phyloP scores from a whole-genome alignment of 148 eudicot species.

The Chenopodium berlandieri region DNA sequence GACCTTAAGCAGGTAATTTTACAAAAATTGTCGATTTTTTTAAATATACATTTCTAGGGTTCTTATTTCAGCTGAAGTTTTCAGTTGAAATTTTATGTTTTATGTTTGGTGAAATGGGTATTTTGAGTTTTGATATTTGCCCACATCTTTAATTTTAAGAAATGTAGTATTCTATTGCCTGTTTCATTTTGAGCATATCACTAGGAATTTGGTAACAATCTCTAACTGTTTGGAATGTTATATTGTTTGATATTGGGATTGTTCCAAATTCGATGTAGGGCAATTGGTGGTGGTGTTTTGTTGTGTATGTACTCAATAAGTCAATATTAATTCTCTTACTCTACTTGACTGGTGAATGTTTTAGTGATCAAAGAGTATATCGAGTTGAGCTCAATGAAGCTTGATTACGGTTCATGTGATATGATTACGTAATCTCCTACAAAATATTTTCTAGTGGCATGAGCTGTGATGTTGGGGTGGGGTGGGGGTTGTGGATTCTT shows the following conservation, averaged over 20 bases:
- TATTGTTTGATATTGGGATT: neutral
- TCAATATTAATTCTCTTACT: neutral
- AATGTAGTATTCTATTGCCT: neutral
- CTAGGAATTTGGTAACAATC: neutral
- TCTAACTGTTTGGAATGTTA: neutral
- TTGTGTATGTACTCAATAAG: neutral
- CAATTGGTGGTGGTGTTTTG: neutral
- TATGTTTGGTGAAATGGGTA: neutral
- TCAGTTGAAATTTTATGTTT: neutral
- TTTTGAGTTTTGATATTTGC: neutral
- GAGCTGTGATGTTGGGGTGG: neutral
- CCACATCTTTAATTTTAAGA: no score
- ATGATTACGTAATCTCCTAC: neutral
- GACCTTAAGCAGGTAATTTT: slow-evolving; percentile 74
- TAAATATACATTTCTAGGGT: neutral
- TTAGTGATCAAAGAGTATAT: neutral
- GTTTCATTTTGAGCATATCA: no score
- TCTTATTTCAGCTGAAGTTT: slow-evolving; percentile 3
- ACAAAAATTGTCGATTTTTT: neutral
- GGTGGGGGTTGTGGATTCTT: neutral
- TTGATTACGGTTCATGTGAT: neutral
- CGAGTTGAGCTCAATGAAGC: neutral
- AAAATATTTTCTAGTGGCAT: neutral
- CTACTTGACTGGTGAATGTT: neutral
- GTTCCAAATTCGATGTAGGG: neutral